phyloP scores from a whole-genome alignment of 805 yeast species.

The Hanseniaspora osmophila region DNA sequence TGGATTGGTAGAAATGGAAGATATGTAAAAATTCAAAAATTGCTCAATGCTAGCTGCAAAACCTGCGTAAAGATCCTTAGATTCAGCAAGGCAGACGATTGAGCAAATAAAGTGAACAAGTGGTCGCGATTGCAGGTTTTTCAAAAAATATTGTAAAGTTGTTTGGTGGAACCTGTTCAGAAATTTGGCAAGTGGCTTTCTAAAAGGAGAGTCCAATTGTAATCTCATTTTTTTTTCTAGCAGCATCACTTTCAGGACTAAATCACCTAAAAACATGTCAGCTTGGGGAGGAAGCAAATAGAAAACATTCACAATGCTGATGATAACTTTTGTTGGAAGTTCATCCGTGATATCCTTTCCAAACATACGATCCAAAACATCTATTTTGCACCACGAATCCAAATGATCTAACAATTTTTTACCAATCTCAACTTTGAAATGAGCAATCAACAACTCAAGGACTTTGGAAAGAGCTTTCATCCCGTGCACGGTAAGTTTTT shows the following conservation, averaged over 20 bases:
- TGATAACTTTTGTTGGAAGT: conserved; percentile 71
- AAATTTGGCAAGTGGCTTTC: conserved; percentile 80
- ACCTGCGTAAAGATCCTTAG: conserved; percentile 36
- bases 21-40: conserved; percentile 33
- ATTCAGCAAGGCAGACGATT: conserved; percentile 19
- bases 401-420: conserved; percentile 82
- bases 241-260: conserved; percentile 58
- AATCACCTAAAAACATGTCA: conserved; percentile 77
- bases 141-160: conserved; percentile 53
- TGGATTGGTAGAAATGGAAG: conserved; percentile 28
- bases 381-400: conserved; percentile 90
- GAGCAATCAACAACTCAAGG: conserved; percentile 73
- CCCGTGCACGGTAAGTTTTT: conserved; percentile 76
- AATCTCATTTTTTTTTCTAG: conserved; percentile 76
- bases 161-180: conserved; percentile 71
- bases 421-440: conserved; percentile 94
- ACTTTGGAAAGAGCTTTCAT: conserved; percentile 81
- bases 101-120: conserved; percentile 30
- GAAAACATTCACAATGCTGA: conserved; percentile 80
- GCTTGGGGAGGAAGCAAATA: conserved; percentile 89
- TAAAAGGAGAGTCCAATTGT: conserved; percentile 75
- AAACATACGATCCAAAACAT: conserved; percentile 58
- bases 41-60: conserved; percentile 38
- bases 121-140: conserved; percentile 49
- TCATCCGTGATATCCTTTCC: conserved; percentile 70